A percentile compares a stretch with the other conserved stretches of the same genome.
phyloP scores from a whole-genome alignment of 306 rosid species.

The Albizia julibrissin region DNA sequence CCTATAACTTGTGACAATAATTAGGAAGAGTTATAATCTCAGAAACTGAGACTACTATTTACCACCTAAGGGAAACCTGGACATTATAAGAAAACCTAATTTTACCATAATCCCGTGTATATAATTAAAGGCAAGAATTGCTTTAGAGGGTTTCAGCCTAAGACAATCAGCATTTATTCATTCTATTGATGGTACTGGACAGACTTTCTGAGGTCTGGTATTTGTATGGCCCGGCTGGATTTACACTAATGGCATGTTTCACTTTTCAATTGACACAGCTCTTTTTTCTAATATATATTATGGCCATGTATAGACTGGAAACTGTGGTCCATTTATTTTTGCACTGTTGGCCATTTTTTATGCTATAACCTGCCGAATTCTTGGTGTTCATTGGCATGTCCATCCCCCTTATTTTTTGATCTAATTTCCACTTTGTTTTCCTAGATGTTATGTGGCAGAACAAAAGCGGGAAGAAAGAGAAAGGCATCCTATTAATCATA shows the following conservation, averaged over 20 bases:
- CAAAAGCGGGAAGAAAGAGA: constrained; percentile 93
- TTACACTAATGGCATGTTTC: neutral
- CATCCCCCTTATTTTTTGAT: neutral
- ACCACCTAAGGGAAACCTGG: neutral
- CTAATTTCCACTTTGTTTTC: neutral
- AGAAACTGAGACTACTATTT: neutral
- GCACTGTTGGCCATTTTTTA: neutral
- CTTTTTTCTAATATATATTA: neutral
- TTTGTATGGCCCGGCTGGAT: neutral
- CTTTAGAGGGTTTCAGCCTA: neutral
- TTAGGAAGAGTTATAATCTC: neutral
- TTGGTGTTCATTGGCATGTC: neutral
- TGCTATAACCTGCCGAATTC: neutral
- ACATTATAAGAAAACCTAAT: neutral
- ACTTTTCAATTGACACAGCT: neutral
- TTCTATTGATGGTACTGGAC: neutral
- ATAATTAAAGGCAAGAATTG: neutral
- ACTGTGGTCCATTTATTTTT: neutral
- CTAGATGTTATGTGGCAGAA: constrained; percentile 85
- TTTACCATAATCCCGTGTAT: neutral
- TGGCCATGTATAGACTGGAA: neutral
- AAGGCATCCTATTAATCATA: constrained; percentile 77
- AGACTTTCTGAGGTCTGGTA: neutral
- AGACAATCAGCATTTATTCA: neutral
- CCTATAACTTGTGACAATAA: neutral